A percentile compares a stretch with the other conserved stretches of the same genome.
Evolutionary conservation across 352 stramenopile genomes (phyloP).

Genomic region (Globisporangium acanthophoron): DNA sequence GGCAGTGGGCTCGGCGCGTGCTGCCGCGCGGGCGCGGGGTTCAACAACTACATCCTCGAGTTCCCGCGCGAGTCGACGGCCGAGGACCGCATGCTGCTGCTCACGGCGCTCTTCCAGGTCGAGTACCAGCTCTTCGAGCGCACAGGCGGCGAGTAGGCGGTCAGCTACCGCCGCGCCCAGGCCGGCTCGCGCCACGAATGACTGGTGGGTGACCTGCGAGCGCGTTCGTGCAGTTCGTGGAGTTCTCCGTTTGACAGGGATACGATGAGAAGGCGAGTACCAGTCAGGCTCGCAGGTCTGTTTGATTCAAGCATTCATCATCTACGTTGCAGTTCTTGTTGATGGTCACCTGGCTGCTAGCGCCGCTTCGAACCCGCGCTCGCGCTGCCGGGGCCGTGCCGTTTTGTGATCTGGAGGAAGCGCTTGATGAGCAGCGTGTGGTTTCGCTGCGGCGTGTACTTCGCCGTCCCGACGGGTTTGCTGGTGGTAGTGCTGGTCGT

Average conservation of each 20-base stretch:
- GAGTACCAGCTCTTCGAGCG: slow-evolving; percentile 59
- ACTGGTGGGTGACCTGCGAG: too few species aligned
- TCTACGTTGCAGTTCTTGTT: too few species aligned
- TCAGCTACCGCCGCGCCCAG: neutral
- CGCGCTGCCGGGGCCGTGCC: slow-evolving; percentile 1
- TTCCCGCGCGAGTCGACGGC: slow-evolving; percentile 50
- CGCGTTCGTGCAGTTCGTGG: too few species aligned
- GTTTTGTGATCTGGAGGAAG: slow-evolving; percentile 36
- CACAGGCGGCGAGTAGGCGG: slow-evolving; percentile 10
- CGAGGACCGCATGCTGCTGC: slow-evolving; percentile 45
- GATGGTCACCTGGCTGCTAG: neutral
- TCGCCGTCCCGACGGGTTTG: slow-evolving; percentile 33
- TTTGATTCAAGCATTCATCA: too few species aligned
- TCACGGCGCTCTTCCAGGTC: slow-evolving; percentile 54
- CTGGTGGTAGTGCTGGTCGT: slow-evolving; percentile 10
- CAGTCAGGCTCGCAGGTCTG: too few species aligned
- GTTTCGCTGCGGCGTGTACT: slow-evolving; percentile 52
- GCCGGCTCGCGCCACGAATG: too few species aligned
- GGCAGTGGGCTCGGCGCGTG: slow-evolving; percentile 18
- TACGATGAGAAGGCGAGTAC: too few species aligned
- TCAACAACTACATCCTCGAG: slow-evolving; percentile 58
- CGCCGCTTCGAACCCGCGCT: neutral
- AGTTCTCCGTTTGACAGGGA: too few species aligned
- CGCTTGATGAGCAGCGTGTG: slow-evolving; percentile 52
- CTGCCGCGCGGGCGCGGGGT: slow-evolving; percentile 31